Conservation (phyloP, 495 filamentous ascomycete species). For the Xylaria palmicola region DNA sequence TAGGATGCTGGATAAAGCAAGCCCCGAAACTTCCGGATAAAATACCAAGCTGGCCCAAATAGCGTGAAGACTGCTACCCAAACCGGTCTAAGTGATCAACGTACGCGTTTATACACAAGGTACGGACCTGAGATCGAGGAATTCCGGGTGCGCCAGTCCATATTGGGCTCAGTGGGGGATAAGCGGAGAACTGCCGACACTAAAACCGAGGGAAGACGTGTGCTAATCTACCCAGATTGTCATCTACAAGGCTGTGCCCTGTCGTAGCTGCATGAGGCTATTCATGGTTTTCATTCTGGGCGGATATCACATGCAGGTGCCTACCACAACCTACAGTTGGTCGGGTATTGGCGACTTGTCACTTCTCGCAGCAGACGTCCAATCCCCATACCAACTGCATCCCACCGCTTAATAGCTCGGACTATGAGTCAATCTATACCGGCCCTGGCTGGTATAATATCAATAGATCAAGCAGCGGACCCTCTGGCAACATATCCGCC, state of each 20-base stretch:
- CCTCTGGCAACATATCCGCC: background rate
- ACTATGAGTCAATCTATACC: slow-evolving; percentile 4
- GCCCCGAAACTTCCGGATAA: background rate
- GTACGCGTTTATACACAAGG: background rate
- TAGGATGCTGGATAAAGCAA: slow-evolving; percentile 11
- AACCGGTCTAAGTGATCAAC: background rate
- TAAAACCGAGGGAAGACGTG: background rate
- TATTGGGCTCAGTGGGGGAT: background rate
- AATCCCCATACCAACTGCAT: background rate
- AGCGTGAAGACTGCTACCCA: background rate
- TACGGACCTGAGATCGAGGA: background rate
- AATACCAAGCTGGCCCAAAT: background rate
- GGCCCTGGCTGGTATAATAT: background rate
- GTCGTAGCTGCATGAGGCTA: background rate
- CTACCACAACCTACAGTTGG: background rate
- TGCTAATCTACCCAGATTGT: slow-evolving; percentile 9
- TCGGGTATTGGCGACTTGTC: background rate
- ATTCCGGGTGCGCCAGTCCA: background rate
- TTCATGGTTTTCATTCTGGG: background rate
- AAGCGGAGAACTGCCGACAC: slow-evolving; percentile 12
- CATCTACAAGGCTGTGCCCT: slow-evolving; percentile 1
- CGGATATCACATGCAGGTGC: slow-evolving; percentile 2
- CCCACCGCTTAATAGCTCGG: background rate
- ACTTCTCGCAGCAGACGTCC: background rate
- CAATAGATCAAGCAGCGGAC: slow-evolving; percentile 6